Base-by-base conservation (phyloP, 2,329 filamentous ascomycete species). In the Myriosclerotinia scirpicola region DNA sequence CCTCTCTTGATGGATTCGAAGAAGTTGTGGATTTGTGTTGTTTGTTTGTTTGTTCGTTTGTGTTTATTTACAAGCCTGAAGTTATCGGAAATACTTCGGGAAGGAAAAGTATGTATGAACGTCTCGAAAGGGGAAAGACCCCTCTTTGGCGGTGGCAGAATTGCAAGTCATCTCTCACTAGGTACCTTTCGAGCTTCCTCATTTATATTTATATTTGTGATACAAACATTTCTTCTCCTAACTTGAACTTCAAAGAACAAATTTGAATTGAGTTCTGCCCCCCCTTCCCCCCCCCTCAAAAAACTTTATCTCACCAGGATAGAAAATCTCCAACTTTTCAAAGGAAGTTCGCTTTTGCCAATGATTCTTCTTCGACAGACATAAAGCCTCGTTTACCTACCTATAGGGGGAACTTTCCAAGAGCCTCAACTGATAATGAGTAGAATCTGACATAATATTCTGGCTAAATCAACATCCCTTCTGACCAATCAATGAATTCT, bases 371-470 rank as follows among this genome's bases (percentile, higher is more conserved):
- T 20, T 40, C 22, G 5, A n/a, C 30, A 58, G 44, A 44, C 30
- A 48, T 30, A 26, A 50, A 30, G 30, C n/a, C 34, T 61, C 42
- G 52, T 59, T 38, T 65, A 48, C 12, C 17, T 46, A 26, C 52
- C 40, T 58, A 58, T 38, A 48, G 22, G 36, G 50, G 44, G 30
- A 34, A 36, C 36, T 30, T 15, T 17, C 14, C 22, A 34, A 38
- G 55, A 65, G 64, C 64, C 64, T 65, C 54, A 65, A 60, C 36
- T 6, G 22, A 46, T 26, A 17, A 20, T 15, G 26, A 44, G 34
- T 54, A 40, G 5, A 36, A 46, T 61, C 64, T 65, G 55, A 61
- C 55, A 65, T 61, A 54, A 65, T 65, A 53, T 40, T 22, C 26
- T 38, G 38, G 38, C 46, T 44, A 38, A 30, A 54, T 55, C 20